A percentile compares a stretch with the other conserved stretches of the same genome.
These are phyloP conservation scores for Ustilago bromivora DNA, from an alignment of 1,284 basidiomycete species.

Conservation along the genomic window DNA sequence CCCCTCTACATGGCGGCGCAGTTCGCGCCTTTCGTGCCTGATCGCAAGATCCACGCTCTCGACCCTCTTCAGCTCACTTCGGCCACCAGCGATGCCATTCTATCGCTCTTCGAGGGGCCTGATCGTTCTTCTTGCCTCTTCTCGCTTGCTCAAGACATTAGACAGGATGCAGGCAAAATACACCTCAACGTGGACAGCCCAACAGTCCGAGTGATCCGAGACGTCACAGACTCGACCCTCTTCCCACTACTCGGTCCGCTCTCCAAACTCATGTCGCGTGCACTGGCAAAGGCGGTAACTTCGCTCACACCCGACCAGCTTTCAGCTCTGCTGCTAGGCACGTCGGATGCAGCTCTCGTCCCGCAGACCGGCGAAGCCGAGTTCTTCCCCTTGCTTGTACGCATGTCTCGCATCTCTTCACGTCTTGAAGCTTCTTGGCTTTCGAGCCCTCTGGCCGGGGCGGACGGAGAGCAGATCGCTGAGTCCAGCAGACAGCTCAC, in stretches of 20 bases:
- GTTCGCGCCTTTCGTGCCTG: slow-evolving; percentile 45
- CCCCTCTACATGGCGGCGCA: slow-evolving; percentile 57
- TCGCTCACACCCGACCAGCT: slow-evolving; percentile 40
- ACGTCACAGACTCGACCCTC: slow-evolving; percentile 37
- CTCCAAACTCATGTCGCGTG: slow-evolving; percentile 57
- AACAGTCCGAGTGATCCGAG: slow-evolving; percentile 17
- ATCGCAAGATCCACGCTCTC: slow-evolving; percentile 49
- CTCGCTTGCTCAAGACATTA: slow-evolving; percentile 29
- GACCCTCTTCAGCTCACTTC: slow-evolving; percentile 39
- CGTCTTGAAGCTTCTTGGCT: slow-evolving; percentile 42
- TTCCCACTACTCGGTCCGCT: slow-evolving; percentile 60
- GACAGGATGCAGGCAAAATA: slow-evolving; percentile 1
- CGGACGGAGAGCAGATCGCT: slow-evolving; percentile 36
- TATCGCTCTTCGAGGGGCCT: slow-evolving; percentile 49
- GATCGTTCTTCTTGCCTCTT: slow-evolving; percentile 28
- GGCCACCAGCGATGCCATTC: slow-evolving; percentile 48
- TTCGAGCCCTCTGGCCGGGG: slow-evolving; percentile 38
- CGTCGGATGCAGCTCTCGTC: slow-evolving; percentile 21
- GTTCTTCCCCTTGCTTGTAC: slow-evolving; percentile 38
- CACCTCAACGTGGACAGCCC: slow-evolving; percentile 9
- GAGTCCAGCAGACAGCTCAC: slow-evolving; percentile 37
- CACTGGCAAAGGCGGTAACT: slow-evolving; percentile 45
- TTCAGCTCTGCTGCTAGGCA: slow-evolving; percentile 40
- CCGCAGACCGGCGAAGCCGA: slow-evolving; percentile 17
- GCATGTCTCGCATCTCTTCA: slow-evolving; percentile 50